Percentiles rank a stretch among this genome's conserved stretches.
These are phyloP conservation scores for Xylariaceae sp. DNA, from an alignment of 2,329 filamentous ascomycete genomes.

Conservation along the genomic window DNA sequence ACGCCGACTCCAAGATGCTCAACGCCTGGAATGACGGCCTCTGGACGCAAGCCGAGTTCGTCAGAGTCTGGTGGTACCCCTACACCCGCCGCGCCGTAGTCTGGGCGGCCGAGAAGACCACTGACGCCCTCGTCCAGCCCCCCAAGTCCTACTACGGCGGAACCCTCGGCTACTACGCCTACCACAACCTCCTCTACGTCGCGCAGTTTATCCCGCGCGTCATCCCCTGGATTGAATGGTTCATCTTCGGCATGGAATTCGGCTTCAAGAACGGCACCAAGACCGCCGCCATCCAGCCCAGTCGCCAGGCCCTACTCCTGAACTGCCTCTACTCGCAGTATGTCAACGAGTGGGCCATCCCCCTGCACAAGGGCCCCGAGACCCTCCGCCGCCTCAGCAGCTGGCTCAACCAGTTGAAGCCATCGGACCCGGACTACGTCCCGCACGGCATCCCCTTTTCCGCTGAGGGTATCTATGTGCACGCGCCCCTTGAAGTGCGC, in stretches of 20 bases:
- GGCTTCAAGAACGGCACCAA: slow-evolving; percentile 69
- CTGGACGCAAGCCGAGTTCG: slow-evolving; percentile 83
- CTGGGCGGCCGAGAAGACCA: slow-evolving; percentile 80
- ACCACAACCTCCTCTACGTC: slow-evolving; percentile 83
- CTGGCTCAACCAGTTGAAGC: slow-evolving; percentile 65
- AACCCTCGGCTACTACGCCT: slow-evolving; percentile 76
- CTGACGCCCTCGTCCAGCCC: slow-evolving; percentile 54
- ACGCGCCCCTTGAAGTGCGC: slow-evolving; percentile 89
- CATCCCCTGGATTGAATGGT: slow-evolving; percentile 87
- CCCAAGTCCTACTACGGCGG: slow-evolving; percentile 75
- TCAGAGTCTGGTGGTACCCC: slow-evolving; percentile 96
- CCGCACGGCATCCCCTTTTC: slow-evolving; percentile 71
- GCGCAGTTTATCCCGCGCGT: slow-evolving; percentile 72
- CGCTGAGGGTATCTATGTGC: slow-evolving; percentile 73
- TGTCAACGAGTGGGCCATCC: slow-evolving; percentile 97
- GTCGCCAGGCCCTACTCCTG: slow-evolving; percentile 78
- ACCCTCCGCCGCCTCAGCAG: slow-evolving; percentile 75
- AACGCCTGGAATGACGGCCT: slow-evolving; percentile 65
- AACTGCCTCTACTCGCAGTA: slow-evolving; percentile 98
- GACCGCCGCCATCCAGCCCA: slow-evolving; percentile 72
- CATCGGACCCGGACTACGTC: slow-evolving; percentile 60
- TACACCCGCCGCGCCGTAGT: slow-evolving; percentile 83
- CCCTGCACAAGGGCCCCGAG: slow-evolving; percentile 79
- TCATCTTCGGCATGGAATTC: slow-evolving; percentile 96
- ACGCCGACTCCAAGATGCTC: slow-evolving; percentile 63